These are phyloP conservation scores for Sporothrix globosa DNA, from an alignment of 2,329 filamentous ascomycete genomes.

Conservation along the genomic window DNA sequence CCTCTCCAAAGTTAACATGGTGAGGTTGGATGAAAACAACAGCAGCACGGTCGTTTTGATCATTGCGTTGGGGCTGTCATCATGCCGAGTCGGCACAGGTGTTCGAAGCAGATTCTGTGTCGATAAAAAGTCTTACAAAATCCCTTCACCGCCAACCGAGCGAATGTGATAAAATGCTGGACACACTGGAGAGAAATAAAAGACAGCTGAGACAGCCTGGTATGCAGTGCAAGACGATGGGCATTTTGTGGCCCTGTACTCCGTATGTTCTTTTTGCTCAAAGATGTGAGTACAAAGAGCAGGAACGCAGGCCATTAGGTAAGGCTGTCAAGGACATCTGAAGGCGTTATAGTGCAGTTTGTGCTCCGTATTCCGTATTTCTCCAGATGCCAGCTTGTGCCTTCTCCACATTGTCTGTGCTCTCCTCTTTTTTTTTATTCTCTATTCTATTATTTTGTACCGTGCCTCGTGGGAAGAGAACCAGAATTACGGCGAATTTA, in stretches of 20 bases:
- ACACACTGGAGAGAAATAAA: neutral
- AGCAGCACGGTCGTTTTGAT: neutral
- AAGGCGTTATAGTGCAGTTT: neutral
- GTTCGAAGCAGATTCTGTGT: too few species aligned
- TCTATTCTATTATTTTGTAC: neutral
- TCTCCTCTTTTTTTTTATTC: neutral
- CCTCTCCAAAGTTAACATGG: too few species aligned
- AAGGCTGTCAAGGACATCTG: neutral
- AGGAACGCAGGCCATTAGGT: neutral
- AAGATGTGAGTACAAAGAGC: neutral
- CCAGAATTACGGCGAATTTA: neutral
- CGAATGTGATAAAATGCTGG: neutral
- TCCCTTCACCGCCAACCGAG: constrained; percentile 1
- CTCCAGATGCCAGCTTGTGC: neutral
- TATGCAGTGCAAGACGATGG: neutral
- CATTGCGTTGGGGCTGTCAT: neutral
- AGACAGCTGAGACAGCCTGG: neutral
- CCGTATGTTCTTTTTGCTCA: too few species aligned
- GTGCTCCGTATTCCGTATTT: neutral
- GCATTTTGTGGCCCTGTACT: neutral
- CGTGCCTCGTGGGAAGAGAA: neutral
- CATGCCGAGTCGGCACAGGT: neutral
- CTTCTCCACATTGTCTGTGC: constrained; percentile 19
- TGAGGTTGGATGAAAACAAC: too few species aligned
- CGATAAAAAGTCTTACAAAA: too few species aligned